Base-by-base conservation (phyloP, 164 flowering plant genomes). In the Aristolochia contorta region DNA sequence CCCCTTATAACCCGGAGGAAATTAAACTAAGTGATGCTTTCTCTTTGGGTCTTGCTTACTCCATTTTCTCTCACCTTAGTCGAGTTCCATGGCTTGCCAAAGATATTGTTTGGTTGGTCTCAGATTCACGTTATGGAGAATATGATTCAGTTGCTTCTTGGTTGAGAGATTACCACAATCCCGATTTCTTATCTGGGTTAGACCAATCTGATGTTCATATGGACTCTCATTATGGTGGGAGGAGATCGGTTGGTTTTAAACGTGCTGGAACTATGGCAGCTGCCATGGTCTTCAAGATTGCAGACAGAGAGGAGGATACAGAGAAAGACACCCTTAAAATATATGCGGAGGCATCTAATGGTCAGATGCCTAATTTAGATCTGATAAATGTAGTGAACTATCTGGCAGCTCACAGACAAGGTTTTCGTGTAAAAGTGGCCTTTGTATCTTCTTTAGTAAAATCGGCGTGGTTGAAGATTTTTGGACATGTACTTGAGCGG, bases 191-290 rank as follows among this genome's bases (percentile, higher is more conserved):
- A 73, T 59, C 69, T 69, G 71, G 70, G 53, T 51, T 65, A 41
- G 71, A 62, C 16, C 41, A 60, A 25, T 30, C 49, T 47, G 63
- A 71, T 62, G 54, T 48, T 61, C 77, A 71, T 57, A 59, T 58
- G 6, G 77, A 82, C 67, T 23, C 23, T 57, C 77, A 47, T 27
- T 57, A 53, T 16, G 66, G 50, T 57, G 12, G 21, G 52, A 50
- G 52, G 64, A 71, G 60, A 60, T 12, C 62, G 48, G 53, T 56
- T 15, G 69, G 65, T 65, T 82, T 85, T 65, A 83, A 79, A 71
- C 86, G 91, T 69, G 92, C 92, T 69, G 99, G 99, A 61, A 91
- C 99, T 56, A 86, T 93, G 92, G 97, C 97, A 64, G 96, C 99
- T 70, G 97, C 96, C 22, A 81, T 94, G 59, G 86, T 90, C 57